Conservation (phyloP, 345 rosid species). For the Brassica incana region DNA sequence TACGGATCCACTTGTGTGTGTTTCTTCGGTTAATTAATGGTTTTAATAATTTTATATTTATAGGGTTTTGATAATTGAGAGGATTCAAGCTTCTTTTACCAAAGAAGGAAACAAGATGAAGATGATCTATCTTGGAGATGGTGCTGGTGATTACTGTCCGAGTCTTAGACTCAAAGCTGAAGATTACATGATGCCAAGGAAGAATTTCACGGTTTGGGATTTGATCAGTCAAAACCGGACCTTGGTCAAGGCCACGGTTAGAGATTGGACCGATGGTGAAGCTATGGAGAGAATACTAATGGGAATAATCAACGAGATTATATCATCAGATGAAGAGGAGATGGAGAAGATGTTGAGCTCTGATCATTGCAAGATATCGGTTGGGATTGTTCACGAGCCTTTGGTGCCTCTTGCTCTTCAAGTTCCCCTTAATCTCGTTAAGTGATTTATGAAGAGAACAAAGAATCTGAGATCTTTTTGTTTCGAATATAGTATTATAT, state of each 20-base stretch:
- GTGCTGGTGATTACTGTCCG: conserved; percentile 80
- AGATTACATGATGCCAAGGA: conserved; percentile 83
- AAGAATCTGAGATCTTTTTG: not conserved
- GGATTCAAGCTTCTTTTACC: conserved; percentile 53
- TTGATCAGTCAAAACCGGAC: conserved; percentile 56
- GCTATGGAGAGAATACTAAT: conserved; percentile 40
- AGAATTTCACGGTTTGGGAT: conserved; percentile 76
- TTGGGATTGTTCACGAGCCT: conserved; percentile 37
- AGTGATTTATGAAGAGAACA: conserved; percentile 5
- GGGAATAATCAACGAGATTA: conserved; percentile 21
- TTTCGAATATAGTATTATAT: not conserved
- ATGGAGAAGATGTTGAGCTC: conserved; percentile 15
- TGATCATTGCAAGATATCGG: conserved; percentile 32
- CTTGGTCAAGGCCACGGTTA: conserved; percentile 62
- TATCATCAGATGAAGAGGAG: not conserved
- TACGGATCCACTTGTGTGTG: not conserved
- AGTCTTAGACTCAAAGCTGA: conserved; percentile 54
- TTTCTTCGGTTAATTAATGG: not conserved
- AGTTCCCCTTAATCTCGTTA: conserved; percentile 24
- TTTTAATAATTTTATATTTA: not conserved
- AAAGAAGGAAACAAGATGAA: conserved; percentile 50
- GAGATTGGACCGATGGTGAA: conserved; percentile 75
- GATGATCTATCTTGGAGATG: conserved; percentile 87
- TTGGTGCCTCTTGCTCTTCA: conserved; percentile 32
- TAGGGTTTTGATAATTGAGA: conserved; percentile 60